These are phyloP conservation scores for Phylloporus rhodoxanthus DNA, from an alignment of 768 basidiomycete species.

Conservation along the genomic window DNA sequence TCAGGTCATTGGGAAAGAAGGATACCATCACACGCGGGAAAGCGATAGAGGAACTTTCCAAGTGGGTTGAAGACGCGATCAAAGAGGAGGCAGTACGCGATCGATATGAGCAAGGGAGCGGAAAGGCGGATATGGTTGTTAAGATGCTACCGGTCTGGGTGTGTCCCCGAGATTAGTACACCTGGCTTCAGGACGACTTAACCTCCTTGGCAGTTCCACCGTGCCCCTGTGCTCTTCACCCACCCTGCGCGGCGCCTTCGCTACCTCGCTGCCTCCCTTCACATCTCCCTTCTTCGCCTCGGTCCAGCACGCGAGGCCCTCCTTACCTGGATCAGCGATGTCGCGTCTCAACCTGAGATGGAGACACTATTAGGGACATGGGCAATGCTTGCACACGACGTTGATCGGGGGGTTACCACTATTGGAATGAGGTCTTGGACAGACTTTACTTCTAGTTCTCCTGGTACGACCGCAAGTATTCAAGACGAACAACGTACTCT, in stretches of 20 bases:
- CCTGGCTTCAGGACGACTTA: slow-evolving; percentile 3
- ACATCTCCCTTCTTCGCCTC: slow-evolving; percentile 59
- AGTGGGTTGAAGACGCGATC: slow-evolving; percentile 56
- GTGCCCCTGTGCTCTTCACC: slow-evolving; percentile 73
- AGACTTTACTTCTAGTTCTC: slow-evolving; percentile 17
- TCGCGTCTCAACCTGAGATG: slow-evolving; percentile 42
- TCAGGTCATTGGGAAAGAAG: slow-evolving; percentile 83
- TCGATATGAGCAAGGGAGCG: slow-evolving; percentile 5
- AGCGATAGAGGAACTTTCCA: slow-evolving; percentile 77
- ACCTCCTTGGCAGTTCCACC: slow-evolving; percentile 58
- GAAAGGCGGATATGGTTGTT: slow-evolving; percentile 32
- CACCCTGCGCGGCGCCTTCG: slow-evolving; percentile 78
- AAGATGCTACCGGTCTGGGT: slow-evolving; percentile 91
- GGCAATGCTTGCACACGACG: slow-evolving; percentile 65
- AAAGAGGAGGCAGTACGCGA: slow-evolving; percentile 38
- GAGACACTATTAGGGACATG: slow-evolving; percentile 66
- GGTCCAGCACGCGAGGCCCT: slow-evolving; percentile 43
- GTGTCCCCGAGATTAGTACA: slow-evolving; percentile 27
- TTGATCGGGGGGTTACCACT: slow-evolving; percentile 56
- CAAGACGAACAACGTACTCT: neutral
- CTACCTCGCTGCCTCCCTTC: slow-evolving; percentile 51
- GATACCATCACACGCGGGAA: slow-evolving; percentile 77
- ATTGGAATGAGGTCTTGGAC: slow-evolving; percentile 53
- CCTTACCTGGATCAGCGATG: slow-evolving; percentile 44
- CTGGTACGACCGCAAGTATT: slow-evolving; percentile 1